Base-by-base conservation (phyloP, 2,329 filamentous ascomycete genomes). In the Sporothrix variecibatus region DNA sequence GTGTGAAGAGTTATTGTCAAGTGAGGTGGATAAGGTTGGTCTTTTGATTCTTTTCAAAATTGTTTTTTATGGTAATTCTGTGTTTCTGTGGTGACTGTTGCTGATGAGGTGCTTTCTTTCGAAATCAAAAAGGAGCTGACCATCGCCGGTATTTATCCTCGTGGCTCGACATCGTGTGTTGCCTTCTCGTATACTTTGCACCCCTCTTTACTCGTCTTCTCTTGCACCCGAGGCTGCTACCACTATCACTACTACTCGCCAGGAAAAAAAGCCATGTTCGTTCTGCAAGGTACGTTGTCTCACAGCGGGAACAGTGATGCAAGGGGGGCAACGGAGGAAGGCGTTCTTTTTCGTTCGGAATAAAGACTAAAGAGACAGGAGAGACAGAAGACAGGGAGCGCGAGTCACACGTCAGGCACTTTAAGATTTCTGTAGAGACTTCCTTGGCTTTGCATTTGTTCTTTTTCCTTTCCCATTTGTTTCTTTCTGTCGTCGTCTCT, bases 281-380 rank as follows among this genome's bases (percentile, higher is more conserved):
- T 49, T 62, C 53, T 72, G 69, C 69, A 72, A 72, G 69, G 69
- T 72, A 72, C 69, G 11, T 17, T 62, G 69, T 72, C 26, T 58
- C 51, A 72, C 53, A 23, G 23, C 9, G 15, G 38, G n/a, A 71
- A 58, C 31, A 8, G 34, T 23, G 15, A 58, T 49, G 69, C 38
- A 62, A 60, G 69, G 53, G 64, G 23, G 56, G 40, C 49, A 40
- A 56, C 34, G 53, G 46, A 46, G 46, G 31, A 43, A n/a, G 34
- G 15, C 53, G 53, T 28, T 38, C n/a, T 40, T 23, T 60, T 62
- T 72, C 53, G 69, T 72, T 62, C 38, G 69, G 53, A 28, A 58
- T 71, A 58, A 20, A 71, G 51, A 40, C 34, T 20, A 1, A 9
- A 40, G 51, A 34, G 65, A 12, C 43, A 23, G 40, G 51, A 56